phyloP scores from a whole-genome alignment of 805 yeast species.

The Candida chilensis region DNA sequence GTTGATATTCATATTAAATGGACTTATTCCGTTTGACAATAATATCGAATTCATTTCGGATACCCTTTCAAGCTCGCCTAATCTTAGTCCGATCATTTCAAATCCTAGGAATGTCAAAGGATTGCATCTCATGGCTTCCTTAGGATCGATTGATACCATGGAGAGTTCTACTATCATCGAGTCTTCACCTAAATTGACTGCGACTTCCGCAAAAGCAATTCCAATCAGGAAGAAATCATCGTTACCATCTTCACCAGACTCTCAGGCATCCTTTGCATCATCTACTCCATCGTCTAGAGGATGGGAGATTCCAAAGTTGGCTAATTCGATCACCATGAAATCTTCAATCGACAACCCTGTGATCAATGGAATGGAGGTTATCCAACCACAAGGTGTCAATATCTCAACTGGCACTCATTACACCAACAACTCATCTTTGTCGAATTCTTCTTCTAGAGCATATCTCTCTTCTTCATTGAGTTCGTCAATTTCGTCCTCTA shows the following conservation, averaged over 20 bases:
- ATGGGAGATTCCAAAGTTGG: slow-evolving; percentile 28
- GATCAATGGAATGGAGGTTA: background rate
- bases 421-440: slow-evolving; percentile 9
- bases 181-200: too few species aligned
- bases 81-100: too few species aligned
- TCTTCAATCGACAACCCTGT: slow-evolving; percentile 4
- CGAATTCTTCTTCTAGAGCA: slow-evolving; percentile 25
- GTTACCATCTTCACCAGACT: too few species aligned
- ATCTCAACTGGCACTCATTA: background rate
- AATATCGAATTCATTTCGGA: too few species aligned
- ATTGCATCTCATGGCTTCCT: too few species aligned
- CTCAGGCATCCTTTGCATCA: slow-evolving; percentile 4
- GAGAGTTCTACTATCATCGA: too few species aligned
- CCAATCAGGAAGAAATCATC: slow-evolving; percentile 2
- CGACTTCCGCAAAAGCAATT: background rate
- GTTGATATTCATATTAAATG: slow-evolving; percentile 42
- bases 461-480: slow-evolving; percentile 29
- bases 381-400: background rate
- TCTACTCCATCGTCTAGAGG: slow-evolving; percentile 23
- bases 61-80: too few species aligned
- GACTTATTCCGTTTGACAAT: slow-evolving; percentile 38
- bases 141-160: too few species aligned
- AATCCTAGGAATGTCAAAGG: too few species aligned
- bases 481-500: slow-evolving; percentile 23
- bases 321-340: slow-evolving; percentile 19